Percentiles rank a stretch among this genome's conserved stretches.
Evolutionary conservation across 805 yeast genomes (phyloP).

Genomic region (Phaffomyces thermotolerans): DNA sequence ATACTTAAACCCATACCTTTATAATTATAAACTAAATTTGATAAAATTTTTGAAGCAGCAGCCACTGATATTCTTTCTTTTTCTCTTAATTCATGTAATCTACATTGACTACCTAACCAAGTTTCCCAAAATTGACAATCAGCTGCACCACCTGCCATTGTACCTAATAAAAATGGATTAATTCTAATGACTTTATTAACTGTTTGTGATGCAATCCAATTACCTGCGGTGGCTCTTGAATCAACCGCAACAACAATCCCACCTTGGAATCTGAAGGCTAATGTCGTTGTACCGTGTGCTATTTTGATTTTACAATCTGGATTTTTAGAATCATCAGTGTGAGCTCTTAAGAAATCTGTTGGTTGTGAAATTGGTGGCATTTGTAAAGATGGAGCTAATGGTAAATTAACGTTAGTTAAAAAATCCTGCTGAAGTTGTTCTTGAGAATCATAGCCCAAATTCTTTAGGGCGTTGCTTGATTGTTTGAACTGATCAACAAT

Average conservation of each 20-base stretch:
- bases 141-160: conserved; percentile 99
- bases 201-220: conserved; percentile 96
- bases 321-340: conserved; percentile 88
- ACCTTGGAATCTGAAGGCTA: conserved; percentile 92
- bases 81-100: conserved; percentile 89
- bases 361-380: conserved; percentile 86
- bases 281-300: conserved; percentile 98
- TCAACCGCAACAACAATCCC: conserved; percentile 97
- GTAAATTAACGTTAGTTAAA: conserved; percentile 26
- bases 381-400: conserved; percentile 51
- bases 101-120: conserved; percentile 95
- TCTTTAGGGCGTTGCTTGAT: conserved; percentile 6
- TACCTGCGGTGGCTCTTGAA: conserved; percentile 96
- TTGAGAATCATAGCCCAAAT: conserved; percentile 23
- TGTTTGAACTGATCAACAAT: conserved; percentile 18
- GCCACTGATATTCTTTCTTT: conserved; percentile 93
- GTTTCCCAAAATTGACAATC: conserved; percentile 99
- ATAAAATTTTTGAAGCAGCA: conserved; percentile 90
- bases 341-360: conserved; percentile 90
- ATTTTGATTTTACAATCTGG: conserved; percentile 94
- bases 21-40: conserved; percentile 85
- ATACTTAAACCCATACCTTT: conserved; percentile 98
- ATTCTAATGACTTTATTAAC: conserved; percentile 96
- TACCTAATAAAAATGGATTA: conserved; percentile 90
- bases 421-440: conserved; percentile 29